Evolutionary conservation across 805 yeast species (phyloP).

Genomic region (Zygoascus ofunaensis): DNA sequence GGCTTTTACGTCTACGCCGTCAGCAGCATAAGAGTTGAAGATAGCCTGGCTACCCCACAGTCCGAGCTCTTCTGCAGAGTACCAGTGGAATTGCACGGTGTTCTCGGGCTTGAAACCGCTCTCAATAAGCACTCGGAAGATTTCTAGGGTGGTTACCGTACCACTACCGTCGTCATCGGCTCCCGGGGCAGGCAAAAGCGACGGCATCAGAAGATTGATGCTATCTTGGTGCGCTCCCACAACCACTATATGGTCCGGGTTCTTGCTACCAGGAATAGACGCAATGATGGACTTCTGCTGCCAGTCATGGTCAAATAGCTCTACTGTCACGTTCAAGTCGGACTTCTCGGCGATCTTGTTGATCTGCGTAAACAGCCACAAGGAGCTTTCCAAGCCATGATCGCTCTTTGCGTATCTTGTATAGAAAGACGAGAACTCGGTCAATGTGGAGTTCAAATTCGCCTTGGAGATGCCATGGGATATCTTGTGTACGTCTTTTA

Average conservation of each 20-base stretch:
- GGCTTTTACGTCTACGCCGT: conserved; percentile 52
- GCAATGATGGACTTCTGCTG: conserved; percentile 69
- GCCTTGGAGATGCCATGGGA: conserved; percentile 38
- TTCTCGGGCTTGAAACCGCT: conserved; percentile 47
- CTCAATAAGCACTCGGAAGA: conserved; percentile 52
- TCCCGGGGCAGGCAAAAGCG: conserved; percentile 69
- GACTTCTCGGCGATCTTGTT: conserved; percentile 27
- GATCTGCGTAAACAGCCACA: conserved; percentile 54
- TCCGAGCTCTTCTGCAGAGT: conserved; percentile 93
- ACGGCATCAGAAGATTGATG: conserved; percentile 63
- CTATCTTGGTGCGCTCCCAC: conserved; percentile 91
- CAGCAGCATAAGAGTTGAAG: conserved; percentile 43
- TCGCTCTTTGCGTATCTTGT: conserved; percentile 70
- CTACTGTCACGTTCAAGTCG: conserved; percentile 32
- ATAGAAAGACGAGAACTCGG: conserved; percentile 56
- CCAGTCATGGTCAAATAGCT: conserved; percentile 62
- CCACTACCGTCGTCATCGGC: conserved; percentile 96
- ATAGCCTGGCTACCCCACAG: conserved; percentile 77
- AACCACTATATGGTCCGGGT: conserved; percentile 46
- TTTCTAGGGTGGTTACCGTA: conserved; percentile 66
- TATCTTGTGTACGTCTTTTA: conserved; percentile 34
- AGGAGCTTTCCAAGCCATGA: conserved; percentile 60
- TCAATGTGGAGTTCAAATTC: conserved; percentile 45
- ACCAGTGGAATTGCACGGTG: conserved; percentile 86
- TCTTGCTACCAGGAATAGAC: conserved; percentile 34